Evolutionary conservation across 1,139 yeast genomes (phyloP), one percentile per base, ranked within the genome.

Genomic region (Saccharomyces pastorianus): DNA sequence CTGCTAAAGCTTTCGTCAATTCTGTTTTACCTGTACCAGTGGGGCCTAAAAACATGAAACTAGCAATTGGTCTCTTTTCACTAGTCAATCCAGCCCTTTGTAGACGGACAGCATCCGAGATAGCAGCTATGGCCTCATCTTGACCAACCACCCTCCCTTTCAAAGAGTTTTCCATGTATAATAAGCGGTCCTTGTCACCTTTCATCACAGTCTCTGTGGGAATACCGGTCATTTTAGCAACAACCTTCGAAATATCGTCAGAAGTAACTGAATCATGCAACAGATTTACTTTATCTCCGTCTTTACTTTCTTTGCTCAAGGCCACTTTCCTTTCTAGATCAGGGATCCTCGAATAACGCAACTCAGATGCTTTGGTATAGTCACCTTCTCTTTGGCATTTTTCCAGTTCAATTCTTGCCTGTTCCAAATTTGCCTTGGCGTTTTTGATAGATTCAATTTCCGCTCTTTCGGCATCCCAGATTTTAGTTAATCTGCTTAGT

Each of bases 21-120:
- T 91, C 97, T 0, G 99, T 93, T 71, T 93, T 93, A 73, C 99
- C 99, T 0, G 97, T 91, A 73, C 99, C 99, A 0, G 98, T 91
- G 46, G 98, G 98, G 20, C 99, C 99, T 61, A 93, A 75, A 70
- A 93, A 93, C 85, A 93, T 85, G 70, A 93, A 93, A 54, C 96
- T 87, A 1, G 97, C 98, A 65, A 91, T 91, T 3, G 99, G 99
- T 57, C 97, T 80, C 70, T 87, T 87, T 58, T 89, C 96, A 68
- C 88, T 86, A 3, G 98, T 91, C 55, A 93, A 79, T 0, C 99
- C 99, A 0, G 99, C 99, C 64, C 99, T 80, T 70, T 93, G 98
- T 58, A 93, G 76, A 69, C 97, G 84, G 8, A 93, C 98, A 1
- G 99, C 97, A 71, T 91, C 96, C 0, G 96, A 78, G 51, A 93